Conservation (phyloP, 2,329 filamentous ascomycete species). For the Ophiobolus disseminans region DNA sequence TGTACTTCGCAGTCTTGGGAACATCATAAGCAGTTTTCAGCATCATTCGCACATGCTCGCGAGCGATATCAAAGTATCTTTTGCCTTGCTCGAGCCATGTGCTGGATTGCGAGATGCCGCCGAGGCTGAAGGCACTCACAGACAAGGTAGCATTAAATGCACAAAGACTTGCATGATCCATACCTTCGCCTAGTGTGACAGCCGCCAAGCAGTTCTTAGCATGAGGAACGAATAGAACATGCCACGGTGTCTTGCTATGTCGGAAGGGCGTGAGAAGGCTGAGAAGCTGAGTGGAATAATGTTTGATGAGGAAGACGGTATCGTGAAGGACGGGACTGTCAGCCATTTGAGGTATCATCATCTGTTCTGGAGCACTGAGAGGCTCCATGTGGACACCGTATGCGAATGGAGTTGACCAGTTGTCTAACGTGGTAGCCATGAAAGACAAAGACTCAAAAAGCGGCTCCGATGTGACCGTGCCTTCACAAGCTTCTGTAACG, state of each 20-base stretch:
- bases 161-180: conserved; percentile 49
- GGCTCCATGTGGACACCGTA: neutral
- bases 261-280: conserved; percentile 35
- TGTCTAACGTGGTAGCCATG: neutral
- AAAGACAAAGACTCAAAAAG: neutral
- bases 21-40: conserved; percentile 46
- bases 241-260: conserved; percentile 54
- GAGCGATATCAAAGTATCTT: conserved; percentile 37
- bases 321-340: conserved; percentile 32
- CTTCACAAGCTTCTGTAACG: conserved; percentile 13
- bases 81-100: conserved; percentile 46
- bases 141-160: conserved; percentile 53
- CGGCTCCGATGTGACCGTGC: neutral
- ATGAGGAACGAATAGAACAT: conserved; percentile 53
- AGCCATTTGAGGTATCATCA: neutral
- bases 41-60: conserved; percentile 44
- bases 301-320: conserved; percentile 48
- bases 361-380: neutral
- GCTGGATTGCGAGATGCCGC: conserved; percentile 33
- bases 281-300: conserved; percentile 49
- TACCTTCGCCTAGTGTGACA: conserved; percentile 50
- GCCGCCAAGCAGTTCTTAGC: conserved; percentile 53
- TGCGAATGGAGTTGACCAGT: neutral
- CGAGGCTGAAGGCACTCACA: conserved; percentile 54
- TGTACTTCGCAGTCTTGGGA: conserved; percentile 52